These are phyloP conservation scores for Penicillium goetzii DNA, from an alignment of 495 filamentous ascomycete species.

Conservation along the genomic window DNA sequence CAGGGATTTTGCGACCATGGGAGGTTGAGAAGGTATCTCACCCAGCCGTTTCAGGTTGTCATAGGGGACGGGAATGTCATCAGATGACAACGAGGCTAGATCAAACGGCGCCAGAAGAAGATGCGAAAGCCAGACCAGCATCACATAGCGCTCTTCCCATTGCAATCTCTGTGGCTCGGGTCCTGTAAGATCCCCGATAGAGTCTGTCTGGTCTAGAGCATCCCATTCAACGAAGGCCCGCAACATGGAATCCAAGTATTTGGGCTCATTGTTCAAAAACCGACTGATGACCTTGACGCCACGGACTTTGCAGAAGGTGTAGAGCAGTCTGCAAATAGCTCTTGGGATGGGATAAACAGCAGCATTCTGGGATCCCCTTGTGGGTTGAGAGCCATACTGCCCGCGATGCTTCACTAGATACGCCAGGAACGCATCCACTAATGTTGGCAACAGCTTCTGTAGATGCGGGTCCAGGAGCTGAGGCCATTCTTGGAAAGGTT, in stretches of 20 bases:
- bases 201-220: slow-evolving; percentile 2
- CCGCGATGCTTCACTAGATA: slow-evolving; percentile 55
- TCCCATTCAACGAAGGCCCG: slow-evolving; percentile 63
- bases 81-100: slow-evolving; percentile 78
- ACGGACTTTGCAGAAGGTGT: slow-evolving; percentile 91
- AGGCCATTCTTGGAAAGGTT: slow-evolving; percentile 93
- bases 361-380: slow-evolving; percentile 37
- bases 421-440: slow-evolving; percentile 74
- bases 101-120: slow-evolving; percentile 93
- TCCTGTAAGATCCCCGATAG: slow-evolving; percentile 18
- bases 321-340: slow-evolving; percentile 77
- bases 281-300: slow-evolving; percentile 89
- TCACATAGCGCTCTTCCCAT: slow-evolving; percentile 90
- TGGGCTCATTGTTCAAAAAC: slow-evolving; percentile 87
- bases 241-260: slow-evolving; percentile 77
- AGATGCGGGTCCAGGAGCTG: slow-evolving; percentile 94
- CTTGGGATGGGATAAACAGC: slow-evolving; percentile 60
- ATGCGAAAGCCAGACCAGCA: slow-evolving; percentile 92
- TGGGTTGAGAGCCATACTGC: slow-evolving; percentile 39
- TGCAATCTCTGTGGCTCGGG: slow-evolving; percentile 41
- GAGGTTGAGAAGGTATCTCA: slow-evolving; percentile 50
- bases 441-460: slow-evolving; percentile 67
- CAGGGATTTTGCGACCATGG: slow-evolving; percentile 70
- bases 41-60: slow-evolving; percentile 28
- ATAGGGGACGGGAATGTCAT: slow-evolving; percentile 42